phyloP scores from a whole-genome alignment of 345 rosid genomes.

The Camelina hispida region DNA sequence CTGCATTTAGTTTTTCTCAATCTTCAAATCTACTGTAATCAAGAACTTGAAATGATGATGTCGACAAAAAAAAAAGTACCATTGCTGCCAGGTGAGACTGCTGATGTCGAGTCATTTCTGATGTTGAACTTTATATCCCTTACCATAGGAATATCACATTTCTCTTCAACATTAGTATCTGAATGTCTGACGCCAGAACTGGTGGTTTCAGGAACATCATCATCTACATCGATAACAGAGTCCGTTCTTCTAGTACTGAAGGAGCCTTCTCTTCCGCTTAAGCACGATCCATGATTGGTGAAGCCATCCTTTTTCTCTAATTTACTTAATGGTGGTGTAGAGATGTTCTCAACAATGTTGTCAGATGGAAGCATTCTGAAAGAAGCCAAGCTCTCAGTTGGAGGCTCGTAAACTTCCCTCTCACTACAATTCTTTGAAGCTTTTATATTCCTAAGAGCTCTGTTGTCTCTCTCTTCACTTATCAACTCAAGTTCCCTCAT shows the following conservation, averaged over 20 bases:
- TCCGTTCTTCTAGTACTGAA: background rate
- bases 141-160: slow-evolving; percentile 34
- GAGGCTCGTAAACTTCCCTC: slow-evolving; percentile 25
- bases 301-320: slow-evolving; percentile 44
- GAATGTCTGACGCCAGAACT: slow-evolving; percentile 35
- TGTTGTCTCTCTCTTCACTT: slow-evolving; percentile 69
- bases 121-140: slow-evolving; percentile 61
- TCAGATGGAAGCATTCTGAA: slow-evolving; percentile 39
- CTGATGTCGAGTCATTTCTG: slow-evolving; percentile 49
- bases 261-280: slow-evolving; percentile 16
- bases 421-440: slow-evolving; percentile 45
- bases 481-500: slow-evolving; percentile 70
- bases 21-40: slow-evolving; percentile 13
- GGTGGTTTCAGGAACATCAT: slow-evolving; percentile 29
- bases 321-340: slow-evolving; percentile 34
- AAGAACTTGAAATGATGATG: slow-evolving; percentile 6
- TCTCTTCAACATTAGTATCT: slow-evolving; percentile 29
- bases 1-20: slow-evolving; percentile 32
- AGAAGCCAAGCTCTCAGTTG: slow-evolving; percentile 33
- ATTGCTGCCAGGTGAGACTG: slow-evolving; percentile 48
- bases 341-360: slow-evolving; percentile 31
- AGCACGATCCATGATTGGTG: slow-evolving; percentile 33
- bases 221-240: slow-evolving; percentile 34
- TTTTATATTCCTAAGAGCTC: slow-evolving; percentile 66
- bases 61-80: slow-evolving; percentile 48